These are phyloP conservation scores for Curvularia spicifera DNA, from an alignment of 2,329 filamentous ascomycete species.

Conservation along the genomic window DNA sequence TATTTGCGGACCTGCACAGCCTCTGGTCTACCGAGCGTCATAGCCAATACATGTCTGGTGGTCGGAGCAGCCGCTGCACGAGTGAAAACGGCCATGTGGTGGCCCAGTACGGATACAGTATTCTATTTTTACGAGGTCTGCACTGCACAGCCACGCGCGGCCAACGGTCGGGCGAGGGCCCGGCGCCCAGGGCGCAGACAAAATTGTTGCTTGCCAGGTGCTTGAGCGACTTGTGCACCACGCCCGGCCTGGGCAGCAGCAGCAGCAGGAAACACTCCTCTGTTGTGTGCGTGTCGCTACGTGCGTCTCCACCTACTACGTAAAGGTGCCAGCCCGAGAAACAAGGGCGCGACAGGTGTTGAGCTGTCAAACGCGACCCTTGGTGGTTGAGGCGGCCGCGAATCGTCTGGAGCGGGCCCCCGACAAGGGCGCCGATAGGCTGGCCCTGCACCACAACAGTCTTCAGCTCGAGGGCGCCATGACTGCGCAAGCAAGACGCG, in stretches of 20 bases:
- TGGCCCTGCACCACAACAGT: constrained; percentile 26
- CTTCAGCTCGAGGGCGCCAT: constrained; percentile 25
- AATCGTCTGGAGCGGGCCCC: constrained; percentile 19
- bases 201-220: not conserved
- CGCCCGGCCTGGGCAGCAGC: not conserved
- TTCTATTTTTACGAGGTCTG: constrained; percentile 13
- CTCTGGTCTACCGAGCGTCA: constrained; percentile 3
- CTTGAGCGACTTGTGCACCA: not conserved
- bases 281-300: no score
- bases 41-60: not conserved
- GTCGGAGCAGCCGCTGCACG: constrained; percentile 9
- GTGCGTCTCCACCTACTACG: not conserved
- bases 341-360: not conserved
- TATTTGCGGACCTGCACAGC: constrained; percentile 1
- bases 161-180: constrained; percentile 3
- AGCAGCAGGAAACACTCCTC: not conserved
- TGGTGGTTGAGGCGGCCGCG: not conserved
- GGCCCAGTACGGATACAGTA: not conserved
- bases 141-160: constrained; percentile 9
- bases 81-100: constrained; percentile 5
- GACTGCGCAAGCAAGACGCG: constrained; percentile 11
- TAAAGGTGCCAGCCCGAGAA: not conserved
- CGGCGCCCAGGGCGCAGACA: constrained; percentile 1
- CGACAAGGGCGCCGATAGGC: constrained; percentile 20
- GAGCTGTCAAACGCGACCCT: not conserved